Evolutionary conservation across 768 basidiomycete species (phyloP).

Genomic region (Leucogyrophana mollusca): DNA sequence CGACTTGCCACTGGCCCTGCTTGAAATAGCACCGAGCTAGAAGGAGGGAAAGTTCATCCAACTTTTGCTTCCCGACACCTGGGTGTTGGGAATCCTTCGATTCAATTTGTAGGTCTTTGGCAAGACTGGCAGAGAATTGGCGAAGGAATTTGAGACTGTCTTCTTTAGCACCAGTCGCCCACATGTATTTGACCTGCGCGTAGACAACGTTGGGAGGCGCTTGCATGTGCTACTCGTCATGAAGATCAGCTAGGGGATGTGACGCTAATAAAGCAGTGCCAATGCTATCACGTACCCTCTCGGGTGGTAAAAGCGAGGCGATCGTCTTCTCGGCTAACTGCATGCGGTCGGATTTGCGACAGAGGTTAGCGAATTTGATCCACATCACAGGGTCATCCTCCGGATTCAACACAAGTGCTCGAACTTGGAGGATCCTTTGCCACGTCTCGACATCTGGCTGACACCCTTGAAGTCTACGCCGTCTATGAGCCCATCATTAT

Average conservation of each 20-base stretch:
- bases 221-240: slow-evolving; percentile 54
- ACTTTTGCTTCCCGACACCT: slow-evolving; percentile 55
- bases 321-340: slow-evolving; percentile 96
- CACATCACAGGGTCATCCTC: slow-evolving; percentile 96
- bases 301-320: slow-evolving; percentile 82
- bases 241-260: slow-evolving; percentile 37
- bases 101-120: slow-evolving; percentile 70
- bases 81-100: slow-evolving; percentile 49
- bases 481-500: too few relatives aligned
- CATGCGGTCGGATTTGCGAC: slow-evolving; percentile 93
- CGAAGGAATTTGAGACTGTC: slow-evolving; percentile 83
- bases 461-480: slow-evolving; percentile 80
- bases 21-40: slow-evolving; percentile 98
- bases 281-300: slow-evolving; percentile 43
- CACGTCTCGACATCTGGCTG: slow-evolving; percentile 99
- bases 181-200: slow-evolving; percentile 92
- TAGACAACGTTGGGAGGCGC: slow-evolving; percentile 97
- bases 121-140: slow-evolving; percentile 75
- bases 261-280: not conserved
- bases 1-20: slow-evolving; percentile 91
- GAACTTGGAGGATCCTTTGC: slow-evolving; percentile 96
- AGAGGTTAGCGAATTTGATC: slow-evolving; percentile 98
- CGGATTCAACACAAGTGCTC: slow-evolving; percentile 89
- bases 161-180: slow-evolving; percentile 80
- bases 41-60: slow-evolving; percentile 73